A percentile compares a stretch with the other conserved stretches of the same genome.
These are phyloP conservation scores for Blumeria graminis DNA, from an alignment of 2,329 filamentous ascomycete genomes.

Conservation along the genomic window DNA sequence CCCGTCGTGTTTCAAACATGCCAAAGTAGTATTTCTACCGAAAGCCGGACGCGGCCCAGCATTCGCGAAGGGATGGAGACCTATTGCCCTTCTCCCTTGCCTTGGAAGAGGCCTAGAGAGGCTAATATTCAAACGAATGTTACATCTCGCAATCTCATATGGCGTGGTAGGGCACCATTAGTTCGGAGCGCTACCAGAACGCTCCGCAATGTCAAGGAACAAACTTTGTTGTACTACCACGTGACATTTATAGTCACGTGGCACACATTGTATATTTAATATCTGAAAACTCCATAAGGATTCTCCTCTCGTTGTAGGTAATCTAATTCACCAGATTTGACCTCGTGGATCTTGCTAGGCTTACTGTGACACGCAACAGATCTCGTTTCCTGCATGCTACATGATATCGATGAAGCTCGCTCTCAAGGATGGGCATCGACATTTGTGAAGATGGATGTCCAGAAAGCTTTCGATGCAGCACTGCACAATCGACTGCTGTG, in stretches of 20 bases:
- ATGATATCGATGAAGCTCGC: background rate
- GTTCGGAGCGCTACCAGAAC: background rate
- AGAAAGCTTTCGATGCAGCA: background rate
- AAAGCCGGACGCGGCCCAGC: constrained; percentile 7
- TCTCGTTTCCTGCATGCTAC: background rate
- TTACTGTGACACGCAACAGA: background rate
- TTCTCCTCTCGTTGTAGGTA: too few relatives aligned
- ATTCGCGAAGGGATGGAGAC: background rate
- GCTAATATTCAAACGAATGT: background rate
- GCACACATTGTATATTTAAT: too few relatives aligned
- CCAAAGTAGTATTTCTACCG: background rate
- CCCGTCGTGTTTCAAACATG: background rate
- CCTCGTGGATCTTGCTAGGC: too few relatives aligned
- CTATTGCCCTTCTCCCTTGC: background rate
- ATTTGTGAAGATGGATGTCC: background rate
- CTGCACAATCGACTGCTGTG: background rate
- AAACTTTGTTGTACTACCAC: background rate
- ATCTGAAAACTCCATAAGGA: too few relatives aligned
- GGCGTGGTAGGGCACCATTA: background rate
- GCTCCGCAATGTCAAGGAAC: background rate
- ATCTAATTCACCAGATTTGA: background rate
- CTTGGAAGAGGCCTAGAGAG: background rate
- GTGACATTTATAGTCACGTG: background rate
- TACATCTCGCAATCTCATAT: background rate
- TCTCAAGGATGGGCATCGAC: background rate